Evolutionary conservation across 176 grass and related monocot genomes (phyloP).

Genomic region (bread wheat (Triticum aestivum)): IWGSC_CS_RefSeq_v2.1 NC_057801.1:823509004-823509503

Average conservation of each 20-base stretch:
- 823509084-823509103: not conserved
- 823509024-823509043: conserved; percentile 10
- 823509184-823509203: too few species aligned
- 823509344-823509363: conserved; percentile 14
- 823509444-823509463: too few species aligned
- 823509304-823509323: conserved; percentile 18
- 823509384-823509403: too few species aligned
- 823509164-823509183: not conserved
- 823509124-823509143: not conserved
- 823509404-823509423: too few species aligned
- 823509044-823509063: conserved; percentile 1
- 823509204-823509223: not conserved
- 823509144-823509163: not conserved
- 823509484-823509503: too few species aligned
- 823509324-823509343: conserved; percentile 23
- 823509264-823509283: conserved; percentile 8
- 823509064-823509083: not conserved
- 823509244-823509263: not conserved
- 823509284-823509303: conserved; percentile 9
- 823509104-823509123: not conserved
- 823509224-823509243: conserved; percentile 2
- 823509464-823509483: too few species aligned
- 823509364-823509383: not conserved
- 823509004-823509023: conserved; percentile 30
- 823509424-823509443: not conserved